Base-by-base conservation (phyloP, 2,329 filamentous ascomycete genomes). In the Aspergillus aculeatus region DNA sequence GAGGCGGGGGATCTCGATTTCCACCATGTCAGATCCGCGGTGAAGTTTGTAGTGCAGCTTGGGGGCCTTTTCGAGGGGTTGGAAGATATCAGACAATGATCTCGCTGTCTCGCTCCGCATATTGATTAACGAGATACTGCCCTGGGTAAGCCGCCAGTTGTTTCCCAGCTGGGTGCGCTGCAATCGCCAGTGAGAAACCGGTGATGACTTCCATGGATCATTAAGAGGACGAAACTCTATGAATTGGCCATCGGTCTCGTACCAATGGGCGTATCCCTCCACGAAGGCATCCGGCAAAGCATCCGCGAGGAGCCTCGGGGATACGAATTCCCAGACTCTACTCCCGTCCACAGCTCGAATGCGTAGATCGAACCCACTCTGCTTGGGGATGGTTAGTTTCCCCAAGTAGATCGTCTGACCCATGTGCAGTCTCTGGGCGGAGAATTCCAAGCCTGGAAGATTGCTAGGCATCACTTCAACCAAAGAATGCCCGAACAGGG, bases 201-300 rank as follows among this genome's bases (percentile, higher is more conserved):
- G 4, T 4, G 65, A 65, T 10, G 69, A 61, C 7, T 11, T 44
- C 75, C 75, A 80, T 10, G 71, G 62, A 3, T 62, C 52, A 1
- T 58, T 49, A 5, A 68, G 50, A 9, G 68, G 69, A 5, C 72
- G 62, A 56, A 77, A 74, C 56, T 75, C 71, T n/a, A 78, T 55
- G 19, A 57, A 56, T 0, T 64, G 62, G 0, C 55, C 65, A 0
- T 63, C 48, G 1, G 69, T 3, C 23, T 80, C 64, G 49, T 81
- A 77, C 83, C 83, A 86, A 57, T 85, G 82, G 0, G 75, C 70
- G 55, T 74, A 79, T 0, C 77, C 62, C 1, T 77, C 49, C 1
- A 80, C 63, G 6, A 84, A 78, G 0, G 62, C 50, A 0, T 60
- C 57, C 12, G 76, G 76, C 7, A 79, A 65, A 29, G 70, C 65